Base-by-base conservation (phyloP, 257 asterid genomes). In the Solanum etuberosum region DNA sequence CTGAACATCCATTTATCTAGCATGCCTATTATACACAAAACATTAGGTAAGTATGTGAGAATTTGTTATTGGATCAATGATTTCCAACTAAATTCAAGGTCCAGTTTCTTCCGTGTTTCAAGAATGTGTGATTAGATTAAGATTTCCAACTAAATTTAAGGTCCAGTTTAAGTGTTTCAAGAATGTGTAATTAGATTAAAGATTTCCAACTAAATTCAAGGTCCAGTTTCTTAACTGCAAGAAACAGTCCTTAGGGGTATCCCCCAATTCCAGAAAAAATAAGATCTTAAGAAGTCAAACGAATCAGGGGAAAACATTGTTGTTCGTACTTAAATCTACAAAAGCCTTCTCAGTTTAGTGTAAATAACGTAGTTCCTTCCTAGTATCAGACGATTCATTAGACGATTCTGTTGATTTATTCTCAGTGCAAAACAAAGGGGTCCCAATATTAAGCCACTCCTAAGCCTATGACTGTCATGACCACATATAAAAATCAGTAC, bases 1-100 rank as follows among this genome's bases (percentile, higher is more conserved):
- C 97, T 92, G 92, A 89, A 92, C 98, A 93, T 95, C 99, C 99
- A 97, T 93, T 91, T 93, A 90, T 96, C 99, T 80, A 97, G 95
- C 99, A 97, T 93, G 84, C 99, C 99, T 97, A 95, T 84, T 67
- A 85, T 54, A 51, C 57, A 81, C 23, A 72, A 61, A 78, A 48
- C 7, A 85, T 68, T 6, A 89, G 34, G 29, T 31, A 48, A 63
- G 63, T 16, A 80, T 27, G 42, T 46, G 63, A 78, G 84, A 27
- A 78, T 25, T n/a, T 78, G 65, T 43, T 27, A 80, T 80, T 29
- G n/a, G 84, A 43, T 25, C 21, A 43, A 78, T 61, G 5, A 43
- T 78, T 25, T 78, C 65, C 65, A 40, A 77, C 83, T 40, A 40
- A 40, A 21, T 74, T 37, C 57, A 77, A 27, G 12, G 61, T 57